These are phyloP conservation scores for Exophiala dermatitidis DNA, from an alignment of 2,329 filamentous ascomycete species.

Conservation along the genomic window DNA sequence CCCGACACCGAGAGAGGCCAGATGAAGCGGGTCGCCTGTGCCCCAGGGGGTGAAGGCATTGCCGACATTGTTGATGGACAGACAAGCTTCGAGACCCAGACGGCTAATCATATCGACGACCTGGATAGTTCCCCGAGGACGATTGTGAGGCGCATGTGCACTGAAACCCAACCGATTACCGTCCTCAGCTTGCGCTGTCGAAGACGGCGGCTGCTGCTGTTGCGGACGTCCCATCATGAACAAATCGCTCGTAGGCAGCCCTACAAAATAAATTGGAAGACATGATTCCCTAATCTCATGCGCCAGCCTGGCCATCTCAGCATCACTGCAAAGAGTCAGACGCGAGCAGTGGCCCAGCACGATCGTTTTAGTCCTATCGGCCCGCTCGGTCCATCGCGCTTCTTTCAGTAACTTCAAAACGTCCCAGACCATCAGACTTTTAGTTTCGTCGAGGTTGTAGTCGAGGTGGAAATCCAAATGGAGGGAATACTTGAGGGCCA, in stretches of 20 bases:
- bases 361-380: constrained; percentile 43
- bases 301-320: constrained; percentile 47
- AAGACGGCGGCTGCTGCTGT: neutral
- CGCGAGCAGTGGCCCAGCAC: constrained; percentile 63
- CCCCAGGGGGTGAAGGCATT: constrained; percentile 69
- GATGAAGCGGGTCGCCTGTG: constrained; percentile 55
- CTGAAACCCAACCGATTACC: neutral
- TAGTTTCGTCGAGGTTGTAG: constrained; percentile 53
- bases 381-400: constrained; percentile 42
- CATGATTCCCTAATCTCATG: constrained; percentile 40
- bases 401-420: constrained; percentile 47
- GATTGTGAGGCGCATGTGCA: constrained; percentile 24
- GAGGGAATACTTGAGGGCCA: constrained; percentile 45
- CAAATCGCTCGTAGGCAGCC: constrained; percentile 62
- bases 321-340: constrained; percentile 49
- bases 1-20: constrained; percentile 58
- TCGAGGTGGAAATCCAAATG: constrained; percentile 67
- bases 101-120: constrained; percentile 54
- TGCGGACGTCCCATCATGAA: constrained; percentile 58
- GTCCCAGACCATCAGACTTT: constrained; percentile 48
- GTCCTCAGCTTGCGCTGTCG: neutral
- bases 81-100: constrained; percentile 51
- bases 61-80: constrained; percentile 65
- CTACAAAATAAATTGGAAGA: constrained; percentile 60
- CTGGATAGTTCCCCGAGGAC: constrained; percentile 55